Base-by-base conservation (phyloP, 345 rosid genomes). In the Melaleuca alternifolia region DNA sequence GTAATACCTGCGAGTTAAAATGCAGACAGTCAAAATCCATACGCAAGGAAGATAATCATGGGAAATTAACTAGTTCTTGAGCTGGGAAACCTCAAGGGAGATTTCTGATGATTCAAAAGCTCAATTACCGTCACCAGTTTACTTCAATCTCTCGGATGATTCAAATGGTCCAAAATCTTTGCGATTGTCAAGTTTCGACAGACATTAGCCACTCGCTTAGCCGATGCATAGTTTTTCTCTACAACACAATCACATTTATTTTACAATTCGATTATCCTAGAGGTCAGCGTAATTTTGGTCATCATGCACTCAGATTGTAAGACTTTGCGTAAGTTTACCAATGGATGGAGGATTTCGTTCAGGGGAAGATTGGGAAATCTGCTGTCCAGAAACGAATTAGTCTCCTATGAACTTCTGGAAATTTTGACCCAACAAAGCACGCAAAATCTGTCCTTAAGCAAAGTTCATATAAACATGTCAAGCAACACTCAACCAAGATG, bases 111-210 rank as follows among this genome's bases (percentile, higher is more conserved):
- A 26, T 59, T n/a, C 65, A 59, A 59, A 59, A 59, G 33, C 79
- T 9, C 79, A 65, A 15, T 62, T 62, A 33, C 46, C 21, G 11
- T 65, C 46, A 65, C 44, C 46, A 65, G 12, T 33, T 33, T 33
- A 33, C 79, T 65, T 65, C 44, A 65, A 33, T 71, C 79, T 37
- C 77, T 71, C 46, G 46, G 79, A 33, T 18, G 1, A 65, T 65
- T 33, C 48, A 33, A 33, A 71, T 75, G 94, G 88, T 97, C 98
- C 11, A 97, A 89, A 95, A 94, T 92, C 85, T 96, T 96, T 82
- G 54, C 37, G 10, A 24, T 48, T 51, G 53, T 82, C 77, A 65
- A 65, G 44, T 65, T 65, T 65, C 7, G 11, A 62, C 41, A 62
- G 76, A 62, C 76, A 65, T 65, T 65, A 33, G 46, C 77, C 6